Evolutionary conservation across 176 grass and related monocot species (phyloP).

Genomic region (Eleusine coracana): DNA sequence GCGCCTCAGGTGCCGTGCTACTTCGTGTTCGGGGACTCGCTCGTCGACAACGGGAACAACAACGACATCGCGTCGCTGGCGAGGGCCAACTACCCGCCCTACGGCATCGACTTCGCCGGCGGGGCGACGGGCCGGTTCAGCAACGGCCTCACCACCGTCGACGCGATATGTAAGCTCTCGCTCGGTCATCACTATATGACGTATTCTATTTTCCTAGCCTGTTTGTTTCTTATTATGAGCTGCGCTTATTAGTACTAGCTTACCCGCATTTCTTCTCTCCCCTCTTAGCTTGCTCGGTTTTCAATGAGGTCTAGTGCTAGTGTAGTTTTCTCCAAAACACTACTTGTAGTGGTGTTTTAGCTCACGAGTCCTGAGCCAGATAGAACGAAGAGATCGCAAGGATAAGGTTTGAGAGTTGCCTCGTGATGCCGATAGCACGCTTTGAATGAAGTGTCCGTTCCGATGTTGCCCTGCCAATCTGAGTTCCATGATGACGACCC

Average conservation of each 20-base stretch:
- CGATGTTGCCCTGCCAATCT: constrained; percentile 1
- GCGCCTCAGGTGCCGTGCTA: constrained; percentile 76
- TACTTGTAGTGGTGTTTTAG: neutral
- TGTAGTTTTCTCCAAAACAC: neutral
- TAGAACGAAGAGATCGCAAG: neutral
- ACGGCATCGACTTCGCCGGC: constrained; percentile 76
- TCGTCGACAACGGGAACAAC: constrained; percentile 98
- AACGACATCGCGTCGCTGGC: constrained; percentile 78
- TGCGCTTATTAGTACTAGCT: no score
- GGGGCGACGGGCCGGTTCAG: constrained; percentile 80
- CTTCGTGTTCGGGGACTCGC: constrained; percentile 86
- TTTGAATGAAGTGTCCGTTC: constrained; percentile 9
- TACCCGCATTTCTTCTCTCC: neutral
- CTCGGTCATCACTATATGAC: no score
- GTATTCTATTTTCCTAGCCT: neutral
- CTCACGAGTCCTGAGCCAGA: neutral
- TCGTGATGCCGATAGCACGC: constrained; percentile 1
- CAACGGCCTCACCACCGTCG: constrained; percentile 81
- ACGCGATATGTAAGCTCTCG: constrained; percentile 61
- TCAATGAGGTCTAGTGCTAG: neutral
- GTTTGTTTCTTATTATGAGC: no score
- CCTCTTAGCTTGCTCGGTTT: neutral
- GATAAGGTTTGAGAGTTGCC: neutral
- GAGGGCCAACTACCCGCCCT: constrained; percentile 88
- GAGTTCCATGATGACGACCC: constrained; percentile 7